Evolutionary conservation across 257 asterid genomes (phyloP).

Genomic region (Primulina tabacum): DNA sequence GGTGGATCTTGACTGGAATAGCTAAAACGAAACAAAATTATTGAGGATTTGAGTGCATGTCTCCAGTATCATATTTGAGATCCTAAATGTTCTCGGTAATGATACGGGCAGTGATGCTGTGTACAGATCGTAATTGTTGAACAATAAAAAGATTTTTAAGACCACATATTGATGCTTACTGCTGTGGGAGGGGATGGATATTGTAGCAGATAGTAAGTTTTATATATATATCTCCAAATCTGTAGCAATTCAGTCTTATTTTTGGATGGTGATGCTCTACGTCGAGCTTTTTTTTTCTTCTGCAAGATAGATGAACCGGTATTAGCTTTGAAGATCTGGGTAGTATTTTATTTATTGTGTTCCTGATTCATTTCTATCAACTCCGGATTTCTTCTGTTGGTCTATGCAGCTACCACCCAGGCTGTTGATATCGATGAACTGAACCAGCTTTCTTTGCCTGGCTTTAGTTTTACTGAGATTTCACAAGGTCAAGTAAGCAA

Average conservation of each 20-base stretch:
- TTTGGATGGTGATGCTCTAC: background rate
- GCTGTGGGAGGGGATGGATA: background rate
- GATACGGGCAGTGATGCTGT: background rate
- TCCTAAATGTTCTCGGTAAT: background rate
- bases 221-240: background rate
- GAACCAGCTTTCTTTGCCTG: slow-evolving; percentile 29
- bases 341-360: background rate
- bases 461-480: slow-evolving; percentile 31
- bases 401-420: slow-evolving; percentile 46
- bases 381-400: slow-evolving; percentile 18
- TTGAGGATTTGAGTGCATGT: background rate
- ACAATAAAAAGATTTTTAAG: background rate
- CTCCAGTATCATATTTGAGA: background rate
- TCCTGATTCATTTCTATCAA: background rate
- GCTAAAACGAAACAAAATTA: background rate
- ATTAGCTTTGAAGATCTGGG: slow-evolving; percentile 3
- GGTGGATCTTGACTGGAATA: background rate
- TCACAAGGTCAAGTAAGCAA: slow-evolving; percentile 32
- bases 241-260: background rate
- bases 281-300: background rate
- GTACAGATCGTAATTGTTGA: background rate
- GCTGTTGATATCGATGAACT: slow-evolving; percentile 37
- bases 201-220: background rate
- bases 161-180: background rate
- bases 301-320: slow-evolving; percentile 6